These are phyloP conservation scores for Penicillium sp. DNA, from an alignment of 2,329 filamentous ascomycete genomes.

Conservation along the genomic window DNA sequence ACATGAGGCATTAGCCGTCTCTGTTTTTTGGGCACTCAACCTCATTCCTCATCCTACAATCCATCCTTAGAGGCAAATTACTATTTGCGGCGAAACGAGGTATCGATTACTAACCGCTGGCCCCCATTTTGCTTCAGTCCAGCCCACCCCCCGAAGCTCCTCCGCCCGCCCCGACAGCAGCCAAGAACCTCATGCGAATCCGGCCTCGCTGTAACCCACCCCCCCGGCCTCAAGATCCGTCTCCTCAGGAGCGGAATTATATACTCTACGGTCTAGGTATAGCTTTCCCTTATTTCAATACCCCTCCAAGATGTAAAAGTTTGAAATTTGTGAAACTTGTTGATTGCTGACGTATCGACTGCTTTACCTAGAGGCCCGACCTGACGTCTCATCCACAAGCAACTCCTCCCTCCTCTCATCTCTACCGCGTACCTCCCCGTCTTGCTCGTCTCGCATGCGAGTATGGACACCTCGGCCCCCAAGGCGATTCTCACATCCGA, in stretches of 20 bases:
- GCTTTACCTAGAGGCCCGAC: conserved; percentile 30
- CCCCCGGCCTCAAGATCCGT: conserved; percentile 28
- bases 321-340: conserved; percentile 5
- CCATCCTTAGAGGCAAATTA: not conserved
- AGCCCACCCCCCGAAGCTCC: conserved; percentile 1
- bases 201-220: conserved; percentile 30
- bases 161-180: conserved; percentile 11
- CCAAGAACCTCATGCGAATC: conserved; percentile 34
- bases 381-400: conserved; percentile 27
- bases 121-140: conserved; percentile 4
- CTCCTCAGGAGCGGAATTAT: conserved; percentile 21
- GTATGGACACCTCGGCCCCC: conserved; percentile 42
- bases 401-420: conserved; percentile 25
- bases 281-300: not conserved
- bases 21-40: not conserved
- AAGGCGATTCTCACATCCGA: conserved; percentile 44
- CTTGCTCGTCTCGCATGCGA: conserved; percentile 27
- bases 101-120: conserved; percentile 18
- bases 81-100: not conserved
- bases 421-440: conserved; percentile 25
- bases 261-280: conserved; percentile 31
- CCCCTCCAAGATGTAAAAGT: not conserved
- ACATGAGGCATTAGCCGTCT: not conserved
- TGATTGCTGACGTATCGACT: conserved; percentile 31
- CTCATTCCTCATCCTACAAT: not conserved